phyloP scores from a whole-genome alignment of 768 basidiomycete genomes.

The Podaxis rugospora region DNA sequence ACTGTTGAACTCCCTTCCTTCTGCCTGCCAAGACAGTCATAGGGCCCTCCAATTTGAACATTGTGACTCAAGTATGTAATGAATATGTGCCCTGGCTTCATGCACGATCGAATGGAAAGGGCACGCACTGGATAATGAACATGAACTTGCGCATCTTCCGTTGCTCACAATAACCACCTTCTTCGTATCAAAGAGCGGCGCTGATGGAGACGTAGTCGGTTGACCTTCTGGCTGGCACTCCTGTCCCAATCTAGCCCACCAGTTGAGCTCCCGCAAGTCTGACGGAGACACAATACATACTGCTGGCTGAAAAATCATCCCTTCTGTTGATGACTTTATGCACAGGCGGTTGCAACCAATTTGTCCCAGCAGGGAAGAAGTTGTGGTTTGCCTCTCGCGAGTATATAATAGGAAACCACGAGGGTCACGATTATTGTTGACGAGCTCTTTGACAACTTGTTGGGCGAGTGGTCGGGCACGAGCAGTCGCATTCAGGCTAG shows the following conservation, averaged over 20 bases:
- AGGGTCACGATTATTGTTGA: slow-evolving; percentile 41
- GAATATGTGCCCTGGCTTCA: background rate
- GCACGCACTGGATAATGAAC: slow-evolving; percentile 41
- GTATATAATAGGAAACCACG: slow-evolving; percentile 40
- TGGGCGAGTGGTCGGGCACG: slow-evolving; percentile 47
- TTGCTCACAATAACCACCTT: slow-evolving; percentile 54
- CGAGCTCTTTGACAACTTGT: slow-evolving; percentile 39
- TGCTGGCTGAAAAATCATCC: slow-evolving; percentile 48
- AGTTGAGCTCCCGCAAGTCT: background rate
- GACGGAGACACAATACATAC: slow-evolving; percentile 15
- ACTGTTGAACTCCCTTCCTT: slow-evolving; percentile 39
- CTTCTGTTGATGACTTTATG: slow-evolving; percentile 42
- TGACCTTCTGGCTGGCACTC: slow-evolving; percentile 29
- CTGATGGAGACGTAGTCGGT: slow-evolving; percentile 31
- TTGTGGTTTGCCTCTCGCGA: slow-evolving; percentile 40
- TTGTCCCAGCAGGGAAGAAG: slow-evolving; percentile 32
- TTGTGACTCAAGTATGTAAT: slow-evolving; percentile 34
- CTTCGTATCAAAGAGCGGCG: slow-evolving; percentile 43
- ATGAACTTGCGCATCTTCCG: slow-evolving; percentile 50
- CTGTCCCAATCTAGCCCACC: slow-evolving; percentile 33
- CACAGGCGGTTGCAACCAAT: slow-evolving; percentile 48
- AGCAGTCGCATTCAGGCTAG: slow-evolving; percentile 51
- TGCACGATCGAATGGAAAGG: background rate
- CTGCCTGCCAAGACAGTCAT: slow-evolving; percentile 55
- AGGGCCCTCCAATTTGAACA: slow-evolving; percentile 53